Percentiles rank a stretch among this genome's conserved stretches.
Evolutionary conservation across 345 rosid genomes (phyloP).

Genomic region (Streptanthus diversifolius): DNA sequence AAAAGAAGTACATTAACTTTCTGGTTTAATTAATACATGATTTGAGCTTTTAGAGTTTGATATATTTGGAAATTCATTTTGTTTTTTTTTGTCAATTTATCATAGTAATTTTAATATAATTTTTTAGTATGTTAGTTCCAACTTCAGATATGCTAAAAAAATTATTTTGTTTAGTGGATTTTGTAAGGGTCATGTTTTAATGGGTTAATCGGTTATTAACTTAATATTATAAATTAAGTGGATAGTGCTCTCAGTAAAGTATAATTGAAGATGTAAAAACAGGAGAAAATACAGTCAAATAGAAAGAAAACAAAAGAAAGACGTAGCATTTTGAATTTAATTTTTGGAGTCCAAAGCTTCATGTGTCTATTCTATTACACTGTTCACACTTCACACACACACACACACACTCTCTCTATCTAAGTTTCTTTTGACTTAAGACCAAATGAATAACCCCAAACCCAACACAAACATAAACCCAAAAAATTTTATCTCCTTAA

Average conservation of each 20-base stretch:
- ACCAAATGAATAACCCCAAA: constrained; percentile 31
- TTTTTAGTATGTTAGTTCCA: no score
- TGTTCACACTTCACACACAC: no score
- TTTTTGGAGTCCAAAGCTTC: constrained; percentile 26
- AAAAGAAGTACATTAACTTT: not conserved
- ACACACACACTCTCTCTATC: constrained; percentile 8
- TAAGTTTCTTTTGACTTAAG: constrained; percentile 28
- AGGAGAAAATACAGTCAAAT: not conserved
- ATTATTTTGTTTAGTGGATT: not conserved
- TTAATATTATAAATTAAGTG: not conserved
- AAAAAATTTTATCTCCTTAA: constrained; percentile 7
- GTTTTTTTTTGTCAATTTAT: no score
- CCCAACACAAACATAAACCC: constrained; percentile 16
- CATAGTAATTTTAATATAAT: no score
- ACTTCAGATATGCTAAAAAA: no score
- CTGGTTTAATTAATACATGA: not conserved
- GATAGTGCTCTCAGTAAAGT: not conserved
- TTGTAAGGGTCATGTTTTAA: not conserved
- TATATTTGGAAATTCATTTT: not conserved
- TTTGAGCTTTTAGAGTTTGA: not conserved
- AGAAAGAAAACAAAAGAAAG: not conserved
- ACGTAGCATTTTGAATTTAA: constrained; percentile 16
- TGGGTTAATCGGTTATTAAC: not conserved
- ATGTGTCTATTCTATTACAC: constrained; percentile 17
- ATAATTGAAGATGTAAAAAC: not conserved